A percentile compares a stretch with the other conserved stretches of the same genome.
phyloP scores from a whole-genome alignment of 352 stramenopile genomes.

The Phytophthora ohioensis region DNA sequence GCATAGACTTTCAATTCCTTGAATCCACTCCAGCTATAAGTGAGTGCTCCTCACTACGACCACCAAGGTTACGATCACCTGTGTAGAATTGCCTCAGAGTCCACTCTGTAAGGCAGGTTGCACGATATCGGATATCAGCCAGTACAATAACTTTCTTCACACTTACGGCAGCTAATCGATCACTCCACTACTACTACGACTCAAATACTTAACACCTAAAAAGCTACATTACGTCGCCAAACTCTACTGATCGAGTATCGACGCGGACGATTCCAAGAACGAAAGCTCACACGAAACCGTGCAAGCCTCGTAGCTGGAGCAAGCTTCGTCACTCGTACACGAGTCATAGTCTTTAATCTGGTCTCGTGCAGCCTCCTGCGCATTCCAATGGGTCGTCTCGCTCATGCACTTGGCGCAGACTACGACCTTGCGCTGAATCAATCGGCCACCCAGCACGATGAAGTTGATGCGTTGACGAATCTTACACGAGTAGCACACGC shows the following conservation, averaged over 20 bases:
- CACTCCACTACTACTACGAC: conserved; percentile 8
- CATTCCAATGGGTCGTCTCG: conserved; percentile 41
- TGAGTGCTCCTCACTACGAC: too few relatives aligned
- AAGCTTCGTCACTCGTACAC: conserved; percentile 21
- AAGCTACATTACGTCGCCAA: neutral
- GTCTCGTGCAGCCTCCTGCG: conserved; percentile 27
- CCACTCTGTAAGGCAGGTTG: too few relatives aligned
- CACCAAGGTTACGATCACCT: too few relatives aligned
- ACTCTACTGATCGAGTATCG: conserved; percentile 14
- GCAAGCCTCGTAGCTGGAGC: conserved; percentile 21
- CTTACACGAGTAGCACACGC: conserved; percentile 46
- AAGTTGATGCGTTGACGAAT: conserved; percentile 51
- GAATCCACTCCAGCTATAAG: too few relatives aligned
- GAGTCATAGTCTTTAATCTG: conserved; percentile 24
- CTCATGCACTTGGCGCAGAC: conserved; percentile 50
- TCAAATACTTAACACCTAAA: conserved; percentile 1
- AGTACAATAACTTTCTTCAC: too few relatives aligned
- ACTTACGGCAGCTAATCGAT: conserved; percentile 4
- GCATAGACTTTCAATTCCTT: too few relatives aligned
- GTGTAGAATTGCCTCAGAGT: too few relatives aligned
- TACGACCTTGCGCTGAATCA: conserved; percentile 47
- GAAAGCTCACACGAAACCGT: conserved; percentile 22
- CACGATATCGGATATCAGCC: too few relatives aligned
- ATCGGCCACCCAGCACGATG: conserved; percentile 29
- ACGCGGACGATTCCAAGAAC: conserved; percentile 25